A percentile compares a stretch with the other conserved stretches of the same genome.
Evolutionary conservation across 768 basidiomycete species (phyloP).

Genomic region (Auricularia heimuer): DNA sequence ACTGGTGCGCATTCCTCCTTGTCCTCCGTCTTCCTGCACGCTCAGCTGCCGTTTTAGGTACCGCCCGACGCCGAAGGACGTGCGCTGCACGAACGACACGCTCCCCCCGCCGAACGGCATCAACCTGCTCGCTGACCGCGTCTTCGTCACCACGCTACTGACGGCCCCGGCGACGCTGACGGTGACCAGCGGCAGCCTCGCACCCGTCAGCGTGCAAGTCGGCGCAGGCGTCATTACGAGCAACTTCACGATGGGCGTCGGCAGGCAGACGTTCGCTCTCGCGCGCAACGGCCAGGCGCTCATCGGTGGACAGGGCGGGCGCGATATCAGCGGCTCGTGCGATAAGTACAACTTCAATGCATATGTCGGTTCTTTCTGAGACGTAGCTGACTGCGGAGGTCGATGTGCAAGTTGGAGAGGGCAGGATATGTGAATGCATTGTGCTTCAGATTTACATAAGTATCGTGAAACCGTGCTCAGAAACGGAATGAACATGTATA

Average conservation of each 20-base stretch:
- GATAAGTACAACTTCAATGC: conserved; percentile 2
- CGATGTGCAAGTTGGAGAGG: too few species aligned
- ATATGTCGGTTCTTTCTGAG: neutral
- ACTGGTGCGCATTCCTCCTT: neutral
- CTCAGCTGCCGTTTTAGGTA: neutral
- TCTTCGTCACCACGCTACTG: neutral
- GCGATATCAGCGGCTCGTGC: neutral
- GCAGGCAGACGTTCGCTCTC: neutral
- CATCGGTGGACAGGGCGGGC: neutral
- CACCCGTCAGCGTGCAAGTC: neutral
- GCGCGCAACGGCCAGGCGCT: neutral
- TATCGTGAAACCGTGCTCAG: too few species aligned
- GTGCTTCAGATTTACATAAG: too few species aligned
- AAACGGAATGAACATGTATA: too few species aligned
- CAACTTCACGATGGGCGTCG: conserved; percentile 3
- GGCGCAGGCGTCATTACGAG: neutral
- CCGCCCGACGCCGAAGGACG: conserved; percentile 1
- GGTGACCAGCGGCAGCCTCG: neutral
- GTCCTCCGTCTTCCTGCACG: too few species aligned
- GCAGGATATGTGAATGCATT: too few species aligned
- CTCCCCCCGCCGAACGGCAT: neutral
- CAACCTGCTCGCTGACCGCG: neutral
- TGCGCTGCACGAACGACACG: neutral
- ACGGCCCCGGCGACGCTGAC: neutral
- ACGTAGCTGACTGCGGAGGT: too few species aligned